Percentiles rank a stretch among this genome's conserved stretches.
These are phyloP conservation scores for Kwoniella shivajii DNA, from an alignment of 1,284 basidiomycete genomes.

Conservation along the genomic window DNA sequence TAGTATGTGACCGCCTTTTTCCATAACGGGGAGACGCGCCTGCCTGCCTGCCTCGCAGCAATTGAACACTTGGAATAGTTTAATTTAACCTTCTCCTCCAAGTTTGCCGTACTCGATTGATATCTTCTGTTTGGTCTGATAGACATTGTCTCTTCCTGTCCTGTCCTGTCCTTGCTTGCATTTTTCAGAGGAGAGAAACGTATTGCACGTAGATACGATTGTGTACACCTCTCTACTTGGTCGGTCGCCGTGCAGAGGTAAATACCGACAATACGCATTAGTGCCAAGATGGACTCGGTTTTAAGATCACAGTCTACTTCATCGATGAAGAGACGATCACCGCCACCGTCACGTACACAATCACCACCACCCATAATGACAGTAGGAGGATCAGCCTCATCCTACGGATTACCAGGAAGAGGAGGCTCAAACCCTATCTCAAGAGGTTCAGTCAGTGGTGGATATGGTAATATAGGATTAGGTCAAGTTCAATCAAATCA, in stretches of 20 bases:
- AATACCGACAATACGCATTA: neutral
- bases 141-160: too few relatives aligned
- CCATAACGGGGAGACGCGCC: too few relatives aligned
- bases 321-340: slow-evolving; percentile 14
- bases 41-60: too few relatives aligned
- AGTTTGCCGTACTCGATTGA: too few relatives aligned
- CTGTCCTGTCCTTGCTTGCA: too few relatives aligned
- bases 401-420: slow-evolving; percentile 13
- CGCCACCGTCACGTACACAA: slow-evolving; percentile 12
- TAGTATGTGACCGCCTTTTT: too few relatives aligned
- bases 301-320: slow-evolving; percentile 3
- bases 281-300: slow-evolving; percentile 5
- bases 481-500: neutral
- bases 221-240: too few relatives aligned
- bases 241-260: neutral
- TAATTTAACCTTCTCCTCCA: too few relatives aligned
- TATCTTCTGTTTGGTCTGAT: too few relatives aligned
- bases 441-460: slow-evolving; percentile 1
- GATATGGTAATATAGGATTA: slow-evolving; percentile 7
- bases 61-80: too few relatives aligned
- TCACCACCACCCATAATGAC: slow-evolving; percentile 7
- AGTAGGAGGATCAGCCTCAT: slow-evolving; percentile 8
- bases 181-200: too few relatives aligned
- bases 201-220: too few relatives aligned
- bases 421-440: slow-evolving; percentile 6